Evolutionary conservation across 345 rosid species (phyloP), one percentile per base, ranked within the genome.

Genomic region (Kernera saxatilis): DNA sequence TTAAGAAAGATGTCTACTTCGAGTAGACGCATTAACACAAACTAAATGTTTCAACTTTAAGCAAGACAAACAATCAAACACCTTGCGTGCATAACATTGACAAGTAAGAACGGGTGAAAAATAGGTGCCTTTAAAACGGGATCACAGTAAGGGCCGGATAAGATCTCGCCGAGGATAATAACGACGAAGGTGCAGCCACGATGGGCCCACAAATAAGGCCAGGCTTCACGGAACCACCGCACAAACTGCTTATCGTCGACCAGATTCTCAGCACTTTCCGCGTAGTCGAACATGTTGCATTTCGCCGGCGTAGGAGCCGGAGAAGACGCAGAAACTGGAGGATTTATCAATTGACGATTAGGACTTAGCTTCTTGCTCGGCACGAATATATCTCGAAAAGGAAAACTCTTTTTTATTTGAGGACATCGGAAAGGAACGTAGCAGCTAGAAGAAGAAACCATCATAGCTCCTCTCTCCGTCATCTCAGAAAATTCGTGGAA

Each of bases 171-270:
- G 58, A 93, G 86, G 61, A 93, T 75, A 60, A 89, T 75, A 35
- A 86, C 89, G 23, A 90, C 91, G 60, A 88, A 93, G 25, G 92
- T 87, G 25, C 86, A 76, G 7, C 92, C 92, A 51, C 97, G 77
- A 65, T 88, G 88, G 1, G 96, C 98, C 86, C 89, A 86, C 50
- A 93, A 63, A 80, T 88, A 93, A 5, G 96, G 97, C 93, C 98
- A 93, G 1, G 96, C 98, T 80, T 93, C 97, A 17, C 92, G 88
- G 64, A 93, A 93, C 97, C 97, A 88, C 84, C 84, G 72, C 54
- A 88, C 97, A 73, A 90, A 92, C 56, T 80, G 96, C 72, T 83
- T 69, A 68, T 88, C 92, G 52, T 80, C 88, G 18, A 72, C 79
- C 5, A 77, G 25, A 30, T 59, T 77, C 61, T 75, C 71, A 72